These are phyloP conservation scores for Arthrobotrys sphaeroides DNA, from an alignment of 2,329 filamentous ascomycete genomes.

Conservation along the genomic window DNA sequence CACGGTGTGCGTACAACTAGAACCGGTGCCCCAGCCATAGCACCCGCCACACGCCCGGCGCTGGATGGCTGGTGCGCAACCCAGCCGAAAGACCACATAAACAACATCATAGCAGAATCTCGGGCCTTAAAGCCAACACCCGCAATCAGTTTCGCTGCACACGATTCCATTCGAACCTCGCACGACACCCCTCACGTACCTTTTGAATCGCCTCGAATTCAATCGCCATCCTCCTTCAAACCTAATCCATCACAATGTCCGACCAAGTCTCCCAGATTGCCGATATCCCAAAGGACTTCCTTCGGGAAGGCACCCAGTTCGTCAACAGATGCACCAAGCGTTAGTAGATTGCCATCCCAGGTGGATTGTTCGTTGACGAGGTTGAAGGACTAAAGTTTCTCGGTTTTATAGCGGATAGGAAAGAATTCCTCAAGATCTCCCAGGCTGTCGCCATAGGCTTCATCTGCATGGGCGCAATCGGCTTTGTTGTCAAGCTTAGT, in stretches of 20 bases:
- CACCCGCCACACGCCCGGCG: slow-evolving; percentile 9
- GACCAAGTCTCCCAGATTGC: slow-evolving; percentile 76
- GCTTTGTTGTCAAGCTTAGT: slow-evolving; percentile 66
- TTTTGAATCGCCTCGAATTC: background rate
- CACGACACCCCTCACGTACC: background rate
- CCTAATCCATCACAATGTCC: slow-evolving; percentile 65
- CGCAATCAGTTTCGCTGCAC: slow-evolving; percentile 1
- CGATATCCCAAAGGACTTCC: slow-evolving; percentile 74
- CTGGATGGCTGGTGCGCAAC: background rate
- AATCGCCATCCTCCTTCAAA: background rate
- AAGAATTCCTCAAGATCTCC: slow-evolving; percentile 64
- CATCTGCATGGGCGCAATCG: slow-evolving; percentile 67
- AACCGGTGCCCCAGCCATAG: background rate
- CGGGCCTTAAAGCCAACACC: slow-evolving; percentile 9
- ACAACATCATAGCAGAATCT: slow-evolving; percentile 36
- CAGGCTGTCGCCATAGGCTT: slow-evolving; percentile 67
- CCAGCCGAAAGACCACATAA: slow-evolving; percentile 46
- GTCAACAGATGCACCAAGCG: slow-evolving; percentile 72
- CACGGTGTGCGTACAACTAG: slow-evolving; percentile 28
- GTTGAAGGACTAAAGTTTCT: background rate
- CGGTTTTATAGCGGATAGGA: slow-evolving; percentile 59
- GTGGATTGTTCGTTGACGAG: background rate
- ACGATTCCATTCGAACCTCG: background rate
- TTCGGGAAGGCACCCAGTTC: slow-evolving; percentile 71
- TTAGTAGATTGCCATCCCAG: slow-evolving; percentile 59